Base-by-base conservation (phyloP, 495 filamentous ascomycete species). In the Usnea hakonensis region DNA sequence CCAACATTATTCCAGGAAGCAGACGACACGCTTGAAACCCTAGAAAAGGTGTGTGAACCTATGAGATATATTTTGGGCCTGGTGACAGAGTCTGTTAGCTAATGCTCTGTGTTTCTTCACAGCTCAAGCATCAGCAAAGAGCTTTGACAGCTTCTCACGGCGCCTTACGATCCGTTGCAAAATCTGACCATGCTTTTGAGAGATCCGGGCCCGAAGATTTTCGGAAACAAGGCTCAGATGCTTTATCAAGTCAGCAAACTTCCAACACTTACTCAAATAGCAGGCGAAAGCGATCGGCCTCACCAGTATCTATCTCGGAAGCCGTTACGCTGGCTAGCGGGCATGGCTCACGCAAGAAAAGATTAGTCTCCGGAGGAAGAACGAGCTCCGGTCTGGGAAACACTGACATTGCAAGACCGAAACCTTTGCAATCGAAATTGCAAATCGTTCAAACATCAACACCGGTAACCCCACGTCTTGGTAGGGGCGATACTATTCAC, bases 1-100 rank as follows among this genome's bases (percentile, higher is more conserved):
- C 74, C 85, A 10, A 85, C 87, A 65, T 75, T 81, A 26, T 88
- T 88, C 61, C 79, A 84, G 33, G 87, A 92, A 62, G 85, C 86
- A 23, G 80, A 87, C 63, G 80, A 89, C 68, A 74, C 83, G 9
- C 69, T 74, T 36, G 70, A 75, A 46, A 78, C 79, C 62, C 58
- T 86, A 14, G 70, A 77, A 58, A 77, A 89, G 75, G 87, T 90
- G 79, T 48, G 83, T 69, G 38, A 32, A 57, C n/a, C 21, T 21
- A 23, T n/a, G 2, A n/a, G 5, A 5, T 32, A 17, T 32, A 1
- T 2, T 32, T 32, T 14, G 8, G 3, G 23, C 10, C 11, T 16
- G 9, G 8, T 21, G 23, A 21, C 33, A 48, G 3, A 37, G 8
- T 6, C 61, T 63, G 46, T 61, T 74, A 58, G 73, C 63, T 44